A percentile compares a stretch with the other conserved stretches of the same genome.
Conservation (phyloP, 176 grass and related monocot species). For the Bolboschoenus planiculmis region DNA sequence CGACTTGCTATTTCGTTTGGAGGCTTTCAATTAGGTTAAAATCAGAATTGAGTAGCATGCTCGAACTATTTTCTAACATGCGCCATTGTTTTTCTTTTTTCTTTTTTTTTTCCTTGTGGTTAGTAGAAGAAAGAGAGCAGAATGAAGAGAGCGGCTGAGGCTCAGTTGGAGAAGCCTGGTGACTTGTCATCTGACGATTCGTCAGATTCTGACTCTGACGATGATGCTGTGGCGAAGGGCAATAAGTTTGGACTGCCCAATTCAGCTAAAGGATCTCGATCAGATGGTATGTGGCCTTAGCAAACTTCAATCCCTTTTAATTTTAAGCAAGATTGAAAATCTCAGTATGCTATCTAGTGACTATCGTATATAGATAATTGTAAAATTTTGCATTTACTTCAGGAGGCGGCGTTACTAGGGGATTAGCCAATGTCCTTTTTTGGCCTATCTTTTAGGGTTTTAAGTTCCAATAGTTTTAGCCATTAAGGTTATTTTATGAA, state of each 20-base stretch:
- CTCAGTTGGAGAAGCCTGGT: slow-evolving; percentile 32
- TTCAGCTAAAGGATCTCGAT: slow-evolving; percentile 25
- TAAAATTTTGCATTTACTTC: not conserved
- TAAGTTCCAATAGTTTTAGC: not conserved
- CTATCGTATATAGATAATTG: not conserved
- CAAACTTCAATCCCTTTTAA: not conserved
- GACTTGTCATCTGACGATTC: slow-evolving; percentile 43
- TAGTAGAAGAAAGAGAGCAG: not conserved
- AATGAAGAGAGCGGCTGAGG: slow-evolving; percentile 70
- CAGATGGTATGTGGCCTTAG: slow-evolving; percentile 32
- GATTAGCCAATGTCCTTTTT: too few relatives aligned
- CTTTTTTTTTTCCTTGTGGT: not conserved
- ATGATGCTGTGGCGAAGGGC: not conserved
- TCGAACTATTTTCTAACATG: not conserved
- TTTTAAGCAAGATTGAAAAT: not conserved
- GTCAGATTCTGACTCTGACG: slow-evolving; percentile 50
- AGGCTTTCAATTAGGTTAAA: too few relatives aligned
- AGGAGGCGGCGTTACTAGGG: not conserved
- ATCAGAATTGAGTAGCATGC: not conserved
- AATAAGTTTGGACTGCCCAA: slow-evolving; percentile 32
- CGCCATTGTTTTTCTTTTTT: too few relatives aligned
- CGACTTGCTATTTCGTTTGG: too few relatives aligned
- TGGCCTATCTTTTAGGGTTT: too few relatives aligned
- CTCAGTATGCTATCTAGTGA: not conserved
- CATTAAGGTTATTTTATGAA: not conserved